Conservation (phyloP, 305 asterid species). For the Plantago coronopus region DNA sequence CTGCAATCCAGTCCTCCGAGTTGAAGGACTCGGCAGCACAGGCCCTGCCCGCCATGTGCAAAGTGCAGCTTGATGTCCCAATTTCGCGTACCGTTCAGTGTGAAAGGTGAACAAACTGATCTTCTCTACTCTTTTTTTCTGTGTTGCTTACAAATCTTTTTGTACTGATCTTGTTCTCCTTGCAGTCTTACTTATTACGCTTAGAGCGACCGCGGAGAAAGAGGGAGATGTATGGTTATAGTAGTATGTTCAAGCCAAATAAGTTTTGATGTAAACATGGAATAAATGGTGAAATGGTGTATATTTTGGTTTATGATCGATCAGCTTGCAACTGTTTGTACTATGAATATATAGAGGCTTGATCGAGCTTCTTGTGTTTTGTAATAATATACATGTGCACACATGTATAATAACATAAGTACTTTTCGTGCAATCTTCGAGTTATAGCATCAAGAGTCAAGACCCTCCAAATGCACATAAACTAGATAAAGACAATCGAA, state of each 20-base stretch:
- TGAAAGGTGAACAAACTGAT: background rate
- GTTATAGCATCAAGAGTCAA: too few species aligned
- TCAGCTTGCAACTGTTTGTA: background rate
- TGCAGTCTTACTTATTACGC: slow-evolving; percentile 10
- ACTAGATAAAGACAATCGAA: too few species aligned
- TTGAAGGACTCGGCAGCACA: slow-evolving; percentile 2
- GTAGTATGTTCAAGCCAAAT: background rate
- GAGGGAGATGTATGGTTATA: background rate
- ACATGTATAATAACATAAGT: background rate
- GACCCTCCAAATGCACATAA: too few species aligned
- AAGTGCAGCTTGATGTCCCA: slow-evolving; percentile 1
- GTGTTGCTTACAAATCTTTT: background rate
- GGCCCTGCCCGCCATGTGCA: background rate
- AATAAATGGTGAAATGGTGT: too few species aligned
- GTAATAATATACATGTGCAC: background rate
- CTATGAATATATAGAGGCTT: background rate
- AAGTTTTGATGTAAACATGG: background rate
- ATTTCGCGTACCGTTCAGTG: slow-evolving; percentile 7
- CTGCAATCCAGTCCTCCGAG: background rate
- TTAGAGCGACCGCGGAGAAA: background rate
- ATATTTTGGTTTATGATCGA: background rate
- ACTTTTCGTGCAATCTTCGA: background rate
- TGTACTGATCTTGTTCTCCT: background rate
- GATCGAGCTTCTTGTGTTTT: slow-evolving; percentile 4
- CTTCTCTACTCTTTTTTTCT: background rate